Conservation (phyloP, 2,329 filamentous ascomycete genomes). For the Curvularia spicifera region DNA sequence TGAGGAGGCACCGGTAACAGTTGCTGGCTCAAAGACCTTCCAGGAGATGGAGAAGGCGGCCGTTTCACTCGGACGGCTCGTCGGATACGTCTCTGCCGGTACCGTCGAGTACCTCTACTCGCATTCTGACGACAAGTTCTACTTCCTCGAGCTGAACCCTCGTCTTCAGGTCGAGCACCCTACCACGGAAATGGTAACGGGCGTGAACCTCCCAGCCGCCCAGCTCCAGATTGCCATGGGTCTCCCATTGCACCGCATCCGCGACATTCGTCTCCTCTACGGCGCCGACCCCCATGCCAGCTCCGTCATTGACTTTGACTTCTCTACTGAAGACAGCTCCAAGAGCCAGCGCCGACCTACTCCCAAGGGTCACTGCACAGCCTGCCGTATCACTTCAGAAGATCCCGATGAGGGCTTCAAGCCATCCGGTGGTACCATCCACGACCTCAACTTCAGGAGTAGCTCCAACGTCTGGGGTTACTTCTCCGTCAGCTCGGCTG, state of each 20-base stretch:
- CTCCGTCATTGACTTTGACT: constrained; percentile 94
- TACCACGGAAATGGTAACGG: constrained; percentile 98
- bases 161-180: constrained; percentile 99
- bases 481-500: constrained; percentile 96
- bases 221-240: constrained; percentile 99
- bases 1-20: constrained; percentile 96
- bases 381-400: constrained; percentile 98
- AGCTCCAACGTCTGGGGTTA: constrained; percentile 99
- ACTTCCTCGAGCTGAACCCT: constrained; percentile 98
- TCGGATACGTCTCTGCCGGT: constrained; percentile 97
- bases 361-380: constrained; percentile 96
- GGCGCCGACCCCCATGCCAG: constrained; percentile 88
- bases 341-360: constrained; percentile 87
- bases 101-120: constrained; percentile 99
- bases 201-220: constrained; percentile 94
- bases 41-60: constrained; percentile 95
- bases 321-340: constrained; percentile 82
- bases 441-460: constrained; percentile 98
- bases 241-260: constrained; percentile 91
- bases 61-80: constrained; percentile 88
- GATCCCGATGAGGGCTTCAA: constrained; percentile 99
- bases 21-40: constrained; percentile 88
- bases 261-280: constrained; percentile 94
- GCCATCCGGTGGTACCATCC: constrained; percentile 97
- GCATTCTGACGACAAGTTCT: constrained; percentile 97